Conservation (phyloP, 192 early-diverging fungal species). For the Coemansia umbellata region DNA sequence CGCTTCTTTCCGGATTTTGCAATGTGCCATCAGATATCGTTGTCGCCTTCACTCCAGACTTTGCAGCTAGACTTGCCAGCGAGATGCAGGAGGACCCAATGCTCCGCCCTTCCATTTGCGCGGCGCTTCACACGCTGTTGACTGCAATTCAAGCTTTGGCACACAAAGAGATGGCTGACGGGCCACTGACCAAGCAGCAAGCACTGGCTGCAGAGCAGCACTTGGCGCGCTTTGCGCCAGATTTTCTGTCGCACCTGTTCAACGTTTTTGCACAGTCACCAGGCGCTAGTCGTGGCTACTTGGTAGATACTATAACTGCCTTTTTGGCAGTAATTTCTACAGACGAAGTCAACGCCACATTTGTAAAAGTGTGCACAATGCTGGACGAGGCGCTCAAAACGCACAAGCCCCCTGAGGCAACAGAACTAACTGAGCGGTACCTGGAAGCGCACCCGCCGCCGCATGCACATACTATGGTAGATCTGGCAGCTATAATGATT, state of each 20-base stretch:
- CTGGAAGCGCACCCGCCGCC: slow-evolving; percentile 58
- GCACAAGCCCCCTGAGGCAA: slow-evolving; percentile 50
- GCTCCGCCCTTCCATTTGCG: slow-evolving; percentile 72
- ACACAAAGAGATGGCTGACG: slow-evolving; percentile 17
- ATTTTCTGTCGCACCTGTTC: slow-evolving; percentile 73
- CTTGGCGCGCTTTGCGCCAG: slow-evolving; percentile 62
- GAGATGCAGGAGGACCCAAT: slow-evolving; percentile 72
- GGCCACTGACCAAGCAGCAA: slow-evolving; percentile 50
- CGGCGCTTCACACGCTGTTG: slow-evolving; percentile 65
- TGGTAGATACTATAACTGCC: slow-evolving; percentile 65
- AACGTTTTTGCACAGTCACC: slow-evolving; percentile 70
- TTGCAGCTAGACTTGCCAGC: slow-evolving; percentile 73
- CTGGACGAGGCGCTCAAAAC: slow-evolving; percentile 57
- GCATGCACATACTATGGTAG: slow-evolving; percentile 83
- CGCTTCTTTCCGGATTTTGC: slow-evolving; percentile 80
- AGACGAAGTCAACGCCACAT: slow-evolving; percentile 61
- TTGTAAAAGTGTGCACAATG: slow-evolving; percentile 59
- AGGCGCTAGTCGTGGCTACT: slow-evolving; percentile 59
- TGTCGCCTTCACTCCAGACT: slow-evolving; percentile 54
- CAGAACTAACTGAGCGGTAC: slow-evolving; percentile 51
- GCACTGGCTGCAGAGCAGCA: slow-evolving; percentile 57
- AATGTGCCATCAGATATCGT: slow-evolving; percentile 74
- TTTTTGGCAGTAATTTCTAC: slow-evolving; percentile 61
- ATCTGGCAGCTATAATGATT: slow-evolving; percentile 73
- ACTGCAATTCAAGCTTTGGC: slow-evolving; percentile 35